phyloP scores from a whole-genome alignment of 2,329 filamentous ascomycete genomes.

The Cytospora chrysosperma region DNA sequence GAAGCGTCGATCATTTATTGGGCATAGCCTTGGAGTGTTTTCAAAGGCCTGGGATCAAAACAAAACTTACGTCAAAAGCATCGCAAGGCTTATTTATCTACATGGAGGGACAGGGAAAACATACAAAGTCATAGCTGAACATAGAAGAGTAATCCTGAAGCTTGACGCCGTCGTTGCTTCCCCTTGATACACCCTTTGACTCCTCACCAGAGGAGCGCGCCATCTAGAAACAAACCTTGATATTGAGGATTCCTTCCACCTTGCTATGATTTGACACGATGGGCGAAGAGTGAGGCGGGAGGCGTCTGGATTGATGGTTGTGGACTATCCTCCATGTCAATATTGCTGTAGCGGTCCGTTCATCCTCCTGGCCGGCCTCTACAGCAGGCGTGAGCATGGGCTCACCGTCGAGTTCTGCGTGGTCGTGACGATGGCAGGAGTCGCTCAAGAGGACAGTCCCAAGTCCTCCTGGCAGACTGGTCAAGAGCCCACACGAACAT shows the following conservation, averaged over 20 bases:
- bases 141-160: not conserved
- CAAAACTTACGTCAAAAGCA: not conserved
- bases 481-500: constrained; percentile 3
- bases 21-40: not conserved
- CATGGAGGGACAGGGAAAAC: not conserved
- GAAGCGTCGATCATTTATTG: not conserved
- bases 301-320: not conserved
- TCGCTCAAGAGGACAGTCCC: not conserved
- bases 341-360: no score
- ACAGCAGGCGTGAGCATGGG: not conserved
- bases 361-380: not conserved
- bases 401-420: constrained; percentile 9
- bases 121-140: not conserved
- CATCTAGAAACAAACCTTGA: not conserved
- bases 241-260: not conserved
- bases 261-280: not conserved
- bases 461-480: not conserved
- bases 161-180: no score
- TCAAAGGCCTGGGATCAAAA: not conserved
- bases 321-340: not conserved
- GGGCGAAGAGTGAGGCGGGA: not conserved
- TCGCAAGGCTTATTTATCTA: not conserved
- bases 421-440: constrained; percentile 7
- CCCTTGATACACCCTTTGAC: not conserved
- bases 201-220: not conserved